Base-by-base conservation (phyloP, 768 basidiomycete genomes). In the Tephrocybe sp. region DNA sequence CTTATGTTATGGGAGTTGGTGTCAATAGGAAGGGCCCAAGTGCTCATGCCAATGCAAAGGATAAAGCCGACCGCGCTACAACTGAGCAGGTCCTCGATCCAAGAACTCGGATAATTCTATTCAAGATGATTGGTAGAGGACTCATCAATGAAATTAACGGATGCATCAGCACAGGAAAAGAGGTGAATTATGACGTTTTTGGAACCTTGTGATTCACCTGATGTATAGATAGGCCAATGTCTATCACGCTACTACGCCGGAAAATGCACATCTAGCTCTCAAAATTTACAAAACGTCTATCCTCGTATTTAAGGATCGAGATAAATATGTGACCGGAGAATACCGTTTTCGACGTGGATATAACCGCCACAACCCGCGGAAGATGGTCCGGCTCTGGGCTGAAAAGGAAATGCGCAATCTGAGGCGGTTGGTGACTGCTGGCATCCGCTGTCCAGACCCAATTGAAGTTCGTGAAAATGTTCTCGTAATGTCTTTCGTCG, bases 231-330 rank as follows among this genome's bases (percentile, higher is more conserved):
- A 96, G 93, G 96, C 96, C 8, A 98, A 98, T 61, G 97, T 99
- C 11, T 99, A 99, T 66, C 94, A 98, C 63, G 93, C 94, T 1
- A 64, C 89, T 30, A 75, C 78, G 0, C 73, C 77, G 2, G 72
- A 72, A 28, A 65, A 67, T 25, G 60, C 62, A 1, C 91, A 96
- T 62, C 74, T 97, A 37, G 97, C 97, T 0, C 80, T 98, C 53
- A 99, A 99, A 68, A 93, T 99, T 53, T 99, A 95, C 77, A 97
- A 98, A 67, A 99, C 97, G 1, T 97, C 94, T 21, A 98, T 99
- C 57, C 84, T 99, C 8, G 78, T 93, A 8, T 99, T 99, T 78
- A 96, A 98, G 68, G 93, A 98, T 58, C 84, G 97, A n/a, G 92
- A 95, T 61, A 88, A 89, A 51, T 99, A 99, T 67, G 94, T 98